Percentiles rank a stretch among this genome's conserved stretches.
Evolutionary conservation across 225 moss, liverwort and hornwort species (phyloP).

Genomic region (Polytrichum commune): DNA sequence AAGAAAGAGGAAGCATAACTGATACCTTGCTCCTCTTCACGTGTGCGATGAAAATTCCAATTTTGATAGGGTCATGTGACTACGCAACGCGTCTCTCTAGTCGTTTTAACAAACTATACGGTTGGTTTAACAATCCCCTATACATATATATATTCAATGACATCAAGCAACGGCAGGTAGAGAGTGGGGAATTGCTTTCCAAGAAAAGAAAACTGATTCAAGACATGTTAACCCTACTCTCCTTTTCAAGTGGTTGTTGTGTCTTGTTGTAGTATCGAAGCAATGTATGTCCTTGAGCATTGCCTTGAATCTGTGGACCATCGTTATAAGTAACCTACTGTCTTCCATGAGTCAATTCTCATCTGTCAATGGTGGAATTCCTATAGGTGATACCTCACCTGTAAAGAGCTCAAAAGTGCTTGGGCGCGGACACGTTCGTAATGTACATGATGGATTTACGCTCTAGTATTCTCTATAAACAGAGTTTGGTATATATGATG

Average conservation of each 20-base stretch:
- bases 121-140: too few relatives aligned
- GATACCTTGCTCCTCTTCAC: too few relatives aligned
- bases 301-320: background rate
- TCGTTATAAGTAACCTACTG: too few relatives aligned
- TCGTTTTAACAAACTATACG: too few relatives aligned
- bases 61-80: too few relatives aligned
- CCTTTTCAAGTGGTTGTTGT: background rate
- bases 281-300: background rate
- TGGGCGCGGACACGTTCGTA: too few relatives aligned
- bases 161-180: background rate
- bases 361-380: conserved; percentile 30
- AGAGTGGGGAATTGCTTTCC: background rate
- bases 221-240: too few relatives aligned
- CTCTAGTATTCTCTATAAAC: conserved; percentile 14
- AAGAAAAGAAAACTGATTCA: too few relatives aligned
- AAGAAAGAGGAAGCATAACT: too few relatives aligned
- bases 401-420: conserved; percentile 22
- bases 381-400: conserved; percentile 47
- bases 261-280: background rate
- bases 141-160: too few relatives aligned
- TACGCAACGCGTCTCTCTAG: too few relatives aligned
- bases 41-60: too few relatives aligned
- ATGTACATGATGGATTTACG: conserved; percentile 4
- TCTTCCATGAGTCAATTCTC: conserved; percentile 4
- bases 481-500: conserved; percentile 3